Conservation (phyloP, 345 rosid genomes). For the Lumnitzera littorea region DNA sequence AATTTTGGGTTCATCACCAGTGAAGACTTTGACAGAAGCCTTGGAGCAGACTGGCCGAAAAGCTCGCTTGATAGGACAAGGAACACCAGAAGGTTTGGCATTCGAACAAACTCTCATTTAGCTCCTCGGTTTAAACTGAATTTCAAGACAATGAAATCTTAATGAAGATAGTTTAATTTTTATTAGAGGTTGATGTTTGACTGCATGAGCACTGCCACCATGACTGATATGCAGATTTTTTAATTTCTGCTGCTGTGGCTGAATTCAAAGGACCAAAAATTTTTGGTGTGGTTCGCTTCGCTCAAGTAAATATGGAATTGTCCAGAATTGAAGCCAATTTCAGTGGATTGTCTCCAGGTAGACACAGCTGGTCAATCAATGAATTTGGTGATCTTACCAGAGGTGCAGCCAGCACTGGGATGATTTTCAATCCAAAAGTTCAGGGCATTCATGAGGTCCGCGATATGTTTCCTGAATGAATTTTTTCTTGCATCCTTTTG, state of each 20-base stretch:
- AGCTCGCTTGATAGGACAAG: constrained; percentile 88
- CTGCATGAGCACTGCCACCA: too few relatives aligned
- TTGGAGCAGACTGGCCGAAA: constrained; percentile 82
- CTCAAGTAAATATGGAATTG: constrained; percentile 85
- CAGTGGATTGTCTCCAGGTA: constrained; percentile 74
- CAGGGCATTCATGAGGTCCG: constrained; percentile 47
- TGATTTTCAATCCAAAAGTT: constrained; percentile 45
- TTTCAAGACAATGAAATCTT: not conserved
- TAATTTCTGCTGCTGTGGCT: constrained; percentile 83
- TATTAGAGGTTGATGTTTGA: too few relatives aligned
- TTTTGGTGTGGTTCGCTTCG: constrained; percentile 86
- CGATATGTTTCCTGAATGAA: not conserved
- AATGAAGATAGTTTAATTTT: not conserved
- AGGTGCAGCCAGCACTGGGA: constrained; percentile 87
- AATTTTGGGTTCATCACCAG: constrained; percentile 69
- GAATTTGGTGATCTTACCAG: constrained; percentile 89
- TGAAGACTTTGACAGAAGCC: constrained; percentile 69
- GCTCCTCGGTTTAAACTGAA: not conserved
- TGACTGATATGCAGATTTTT: constrained; percentile 49
- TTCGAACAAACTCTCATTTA: not conserved
- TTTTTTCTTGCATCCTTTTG: not conserved
- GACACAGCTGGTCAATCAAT: constrained; percentile 81
- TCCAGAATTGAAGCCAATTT: constrained; percentile 86
- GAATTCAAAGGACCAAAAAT: constrained; percentile 89
- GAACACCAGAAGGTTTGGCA: constrained; percentile 79